Evolutionary conservation across 768 basidiomycete species (phyloP).

Genomic region (Epithele typhae): DNA sequence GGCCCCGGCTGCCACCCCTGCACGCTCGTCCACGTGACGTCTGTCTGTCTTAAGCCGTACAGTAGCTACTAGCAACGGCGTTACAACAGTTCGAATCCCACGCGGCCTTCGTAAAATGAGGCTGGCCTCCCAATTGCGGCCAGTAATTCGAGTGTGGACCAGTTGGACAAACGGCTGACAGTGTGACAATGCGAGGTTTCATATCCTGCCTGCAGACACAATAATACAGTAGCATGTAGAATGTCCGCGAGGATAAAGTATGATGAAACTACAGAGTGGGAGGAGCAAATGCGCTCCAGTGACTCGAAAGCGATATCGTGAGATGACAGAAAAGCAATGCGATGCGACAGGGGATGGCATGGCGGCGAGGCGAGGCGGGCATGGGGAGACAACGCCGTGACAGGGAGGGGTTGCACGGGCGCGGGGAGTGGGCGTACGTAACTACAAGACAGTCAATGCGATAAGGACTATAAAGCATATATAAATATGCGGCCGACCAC

Average conservation of each 20-base stretch:
- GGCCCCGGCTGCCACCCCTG: no score
- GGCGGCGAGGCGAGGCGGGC: neutral
- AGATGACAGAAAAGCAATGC: constrained; percentile 6
- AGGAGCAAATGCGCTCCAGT: constrained; percentile 7
- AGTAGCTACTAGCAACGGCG: no score
- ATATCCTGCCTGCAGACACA: constrained; percentile 20
- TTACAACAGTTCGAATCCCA: no score
- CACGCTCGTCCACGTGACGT: no score
- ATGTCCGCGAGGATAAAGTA: constrained; percentile 16
- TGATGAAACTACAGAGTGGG: constrained; percentile 12
- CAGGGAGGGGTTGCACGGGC: neutral
- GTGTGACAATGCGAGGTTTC: no score
- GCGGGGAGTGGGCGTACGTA: constrained; percentile 14
- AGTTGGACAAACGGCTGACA: no score
- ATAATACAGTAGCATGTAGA: constrained; percentile 16
- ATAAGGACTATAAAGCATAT: constrained; percentile 14
- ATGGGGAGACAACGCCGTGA: neutral
- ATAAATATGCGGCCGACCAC: neutral
- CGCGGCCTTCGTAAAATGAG: no score
- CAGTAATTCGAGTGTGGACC: no score
- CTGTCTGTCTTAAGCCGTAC: no score
- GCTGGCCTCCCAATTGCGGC: no score
- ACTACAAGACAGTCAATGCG: constrained; percentile 10
- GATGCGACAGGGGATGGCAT: neutral
- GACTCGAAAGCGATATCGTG: constrained; percentile 8